These are phyloP conservation scores for Fusarium tricinctum DNA, from an alignment of 2,329 filamentous ascomycete species.

Conservation along the genomic window DNA sequence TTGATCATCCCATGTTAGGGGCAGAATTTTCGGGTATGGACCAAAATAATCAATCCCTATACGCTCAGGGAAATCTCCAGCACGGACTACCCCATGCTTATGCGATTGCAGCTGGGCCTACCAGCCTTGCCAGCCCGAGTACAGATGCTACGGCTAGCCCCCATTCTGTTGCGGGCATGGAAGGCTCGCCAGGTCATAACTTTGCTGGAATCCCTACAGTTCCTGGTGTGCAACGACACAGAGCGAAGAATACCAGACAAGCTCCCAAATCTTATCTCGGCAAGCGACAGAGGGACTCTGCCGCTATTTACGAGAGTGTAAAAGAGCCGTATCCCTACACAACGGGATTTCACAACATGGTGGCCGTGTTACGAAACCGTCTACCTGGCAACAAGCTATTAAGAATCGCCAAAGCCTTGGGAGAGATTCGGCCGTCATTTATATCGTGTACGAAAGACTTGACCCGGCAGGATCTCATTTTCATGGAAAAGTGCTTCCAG, in stretches of 20 bases:
- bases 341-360: conserved; percentile 88
- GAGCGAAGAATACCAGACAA: conserved; percentile 60
- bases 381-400: conserved; percentile 83
- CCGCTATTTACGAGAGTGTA: conserved; percentile 88
- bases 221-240: conserved; percentile 55
- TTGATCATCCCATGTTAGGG: conserved; percentile 64
- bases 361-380: conserved; percentile 81
- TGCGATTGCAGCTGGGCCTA: conserved; percentile 74
- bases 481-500: conserved; percentile 98
- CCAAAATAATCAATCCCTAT: conserved; percentile 61
- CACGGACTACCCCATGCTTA: conserved; percentile 75
- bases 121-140: conserved; percentile 73
- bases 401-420: conserved; percentile 87
- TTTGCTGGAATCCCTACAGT: conserved; percentile 50
- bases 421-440: conserved; percentile 91
- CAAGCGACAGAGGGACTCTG: conserved; percentile 78
- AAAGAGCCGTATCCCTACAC: conserved; percentile 94
- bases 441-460: conserved; percentile 93
- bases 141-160: conserved; percentile 74
- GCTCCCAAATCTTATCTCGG: conserved; percentile 65
- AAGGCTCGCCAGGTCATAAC: conserved; percentile 63
- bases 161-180: conserved; percentile 67
- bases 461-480: conserved; percentile 88
- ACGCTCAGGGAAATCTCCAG: conserved; percentile 70
- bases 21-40: conserved; percentile 69